Conservation (phyloP, 371 early-diverging fungal genomes). For the Parasitella parasitica region DNA sequence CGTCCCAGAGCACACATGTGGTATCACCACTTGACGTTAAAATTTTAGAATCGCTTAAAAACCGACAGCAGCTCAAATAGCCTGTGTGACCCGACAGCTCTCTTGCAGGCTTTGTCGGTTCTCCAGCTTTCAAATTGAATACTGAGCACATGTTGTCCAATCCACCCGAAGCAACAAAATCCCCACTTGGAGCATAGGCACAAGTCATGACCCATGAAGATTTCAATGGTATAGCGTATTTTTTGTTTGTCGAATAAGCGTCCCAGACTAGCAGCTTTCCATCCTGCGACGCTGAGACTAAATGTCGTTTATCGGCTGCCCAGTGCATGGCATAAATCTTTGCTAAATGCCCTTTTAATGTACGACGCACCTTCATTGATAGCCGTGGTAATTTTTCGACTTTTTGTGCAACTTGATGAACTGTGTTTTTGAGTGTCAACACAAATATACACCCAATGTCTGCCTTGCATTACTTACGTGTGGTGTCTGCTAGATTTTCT, state of each 20-base stretch:
- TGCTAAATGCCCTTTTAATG: slow-evolving; percentile 96
- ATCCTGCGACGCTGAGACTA: slow-evolving; percentile 98
- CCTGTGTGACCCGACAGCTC: slow-evolving; percentile 96
- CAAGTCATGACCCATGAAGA: slow-evolving; percentile 99
- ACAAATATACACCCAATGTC: neutral
- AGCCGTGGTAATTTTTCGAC: slow-evolving; percentile 68
- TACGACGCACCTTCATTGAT: slow-evolving; percentile 64
- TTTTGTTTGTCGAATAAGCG: slow-evolving; percentile 96
- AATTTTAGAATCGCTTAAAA: slow-evolving; percentile 92
- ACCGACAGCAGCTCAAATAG: slow-evolving; percentile 95
- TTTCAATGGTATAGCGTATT: slow-evolving; percentile 94
- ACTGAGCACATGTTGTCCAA: slow-evolving; percentile 97
- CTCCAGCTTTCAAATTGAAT: slow-evolving; percentile 90
- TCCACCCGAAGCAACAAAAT: slow-evolving; percentile 98
- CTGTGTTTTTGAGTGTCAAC: slow-evolving; percentile 2
- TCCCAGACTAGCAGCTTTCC: slow-evolving; percentile 99
- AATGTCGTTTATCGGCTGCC: slow-evolving; percentile 91
- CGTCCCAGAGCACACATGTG: slow-evolving; percentile 98
- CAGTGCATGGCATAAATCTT: slow-evolving; percentile 99
- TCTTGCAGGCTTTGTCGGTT: slow-evolving; percentile 88
- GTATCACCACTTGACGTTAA: slow-evolving; percentile 96
- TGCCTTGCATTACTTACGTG: slow-evolving; percentile 58
- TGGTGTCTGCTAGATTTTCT: slow-evolving; percentile 93
- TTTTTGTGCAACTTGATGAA: slow-evolving; percentile 49
- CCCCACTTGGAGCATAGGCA: slow-evolving; percentile 97